Evolutionary conservation across 2,329 filamentous ascomycete species (phyloP).

Genomic region (Pyrenochaeta sp.): DNA sequence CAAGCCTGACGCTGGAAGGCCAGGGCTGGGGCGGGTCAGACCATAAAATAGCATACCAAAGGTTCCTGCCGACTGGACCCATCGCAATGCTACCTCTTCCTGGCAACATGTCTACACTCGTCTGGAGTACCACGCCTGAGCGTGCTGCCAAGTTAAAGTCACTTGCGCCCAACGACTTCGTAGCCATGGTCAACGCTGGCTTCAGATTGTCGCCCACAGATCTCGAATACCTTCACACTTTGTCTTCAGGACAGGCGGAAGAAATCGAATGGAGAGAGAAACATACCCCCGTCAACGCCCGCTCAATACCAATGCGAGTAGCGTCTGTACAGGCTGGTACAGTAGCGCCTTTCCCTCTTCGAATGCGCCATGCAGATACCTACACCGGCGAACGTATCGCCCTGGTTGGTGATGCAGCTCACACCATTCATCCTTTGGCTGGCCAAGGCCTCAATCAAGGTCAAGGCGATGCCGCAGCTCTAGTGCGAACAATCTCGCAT

Average conservation of each 20-base stretch:
- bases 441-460: conserved; percentile 96
- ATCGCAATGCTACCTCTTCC: conserved; percentile 91
- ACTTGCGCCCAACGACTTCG: conserved; percentile 75
- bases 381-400: conserved; percentile 92
- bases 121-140: conserved; percentile 90
- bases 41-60: conserved; percentile 84
- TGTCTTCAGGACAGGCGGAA: conserved; percentile 61
- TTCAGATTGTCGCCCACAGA: conserved; percentile 84
- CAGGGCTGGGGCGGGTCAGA: conserved; percentile 48
- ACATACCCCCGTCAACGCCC: conserved; percentile 65
- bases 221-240: conserved; percentile 80
- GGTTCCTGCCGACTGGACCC: conserved; percentile 91
- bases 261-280: conserved; percentile 85
- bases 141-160: conserved; percentile 81
- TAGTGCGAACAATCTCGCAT: conserved; percentile 76
- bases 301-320: conserved; percentile 68
- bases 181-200: conserved; percentile 89
- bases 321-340: conserved; percentile 77
- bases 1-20: conserved; percentile 77
- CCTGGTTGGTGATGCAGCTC: conserved; percentile 91
- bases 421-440: conserved; percentile 92
- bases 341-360: conserved; percentile 88
- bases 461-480: conserved; percentile 83
- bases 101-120: conserved; percentile 80
- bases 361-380: conserved; percentile 89